These are phyloP conservation scores for Podila minutissima DNA, from an alignment of 192 early-diverging fungal species.

Conservation along the genomic window DNA sequence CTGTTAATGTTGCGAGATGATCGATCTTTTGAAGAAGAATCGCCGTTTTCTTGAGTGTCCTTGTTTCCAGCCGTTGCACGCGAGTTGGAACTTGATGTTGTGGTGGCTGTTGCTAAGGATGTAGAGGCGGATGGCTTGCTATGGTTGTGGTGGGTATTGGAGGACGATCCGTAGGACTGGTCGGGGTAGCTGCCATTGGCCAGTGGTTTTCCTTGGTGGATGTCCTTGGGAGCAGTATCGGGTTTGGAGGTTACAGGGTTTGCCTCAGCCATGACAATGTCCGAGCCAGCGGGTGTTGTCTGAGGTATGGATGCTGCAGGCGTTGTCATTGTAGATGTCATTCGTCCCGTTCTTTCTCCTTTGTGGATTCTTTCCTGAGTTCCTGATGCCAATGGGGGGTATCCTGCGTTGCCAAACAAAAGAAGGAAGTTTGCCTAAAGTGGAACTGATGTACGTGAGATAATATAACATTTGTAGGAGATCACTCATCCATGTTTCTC, in stretches of 20 bases:
- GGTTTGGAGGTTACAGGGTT: not conserved
- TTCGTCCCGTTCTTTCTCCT: not conserved
- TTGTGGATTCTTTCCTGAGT: too few species aligned
- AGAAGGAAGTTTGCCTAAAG: too few species aligned
- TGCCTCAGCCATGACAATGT: not conserved
- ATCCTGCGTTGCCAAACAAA: too few species aligned
- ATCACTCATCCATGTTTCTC: too few species aligned
- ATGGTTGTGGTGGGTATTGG: not conserved
- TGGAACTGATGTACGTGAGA: too few species aligned
- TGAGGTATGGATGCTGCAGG: not conserved
- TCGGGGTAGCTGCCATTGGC: not conserved
- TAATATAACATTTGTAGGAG: too few species aligned
- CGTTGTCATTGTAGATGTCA: not conserved
- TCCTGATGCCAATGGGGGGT: too few species aligned
- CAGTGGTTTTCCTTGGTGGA: not conserved
- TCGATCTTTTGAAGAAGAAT: slow-evolving; percentile 3
- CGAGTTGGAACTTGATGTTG: not conserved
- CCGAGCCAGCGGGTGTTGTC: slow-evolving; percentile 1
- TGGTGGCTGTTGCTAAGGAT: not conserved
- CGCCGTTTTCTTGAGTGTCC: not conserved
- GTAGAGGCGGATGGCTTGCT: not conserved
- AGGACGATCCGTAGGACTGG: not conserved
- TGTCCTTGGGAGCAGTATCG: not conserved
- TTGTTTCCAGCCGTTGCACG: not conserved
- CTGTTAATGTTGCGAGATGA: not conserved